phyloP scores from a whole-genome alignment of 2,329 filamentous ascomycete genomes.

The Esteya vermicola region DNA sequence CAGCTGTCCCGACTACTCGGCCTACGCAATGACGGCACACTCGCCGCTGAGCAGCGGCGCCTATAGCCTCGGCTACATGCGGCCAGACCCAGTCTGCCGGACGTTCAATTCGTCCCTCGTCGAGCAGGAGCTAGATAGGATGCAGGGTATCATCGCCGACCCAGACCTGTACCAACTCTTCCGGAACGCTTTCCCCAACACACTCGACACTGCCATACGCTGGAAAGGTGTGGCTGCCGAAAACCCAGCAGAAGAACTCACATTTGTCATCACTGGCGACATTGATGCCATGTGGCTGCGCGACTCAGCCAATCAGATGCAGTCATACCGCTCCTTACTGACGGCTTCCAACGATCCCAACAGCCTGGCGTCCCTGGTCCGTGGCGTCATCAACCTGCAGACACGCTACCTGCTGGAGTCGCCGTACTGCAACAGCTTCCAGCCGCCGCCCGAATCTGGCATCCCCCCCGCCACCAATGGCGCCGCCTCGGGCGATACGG shows the following conservation, averaged over 20 bases:
- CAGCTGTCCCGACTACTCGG: slow-evolving; percentile 49
- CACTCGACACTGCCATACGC: slow-evolving; percentile 26
- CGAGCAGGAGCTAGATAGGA: slow-evolving; percentile 58
- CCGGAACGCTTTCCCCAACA: slow-evolving; percentile 60
- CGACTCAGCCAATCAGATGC: slow-evolving; percentile 49
- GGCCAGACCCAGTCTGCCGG: slow-evolving; percentile 61
- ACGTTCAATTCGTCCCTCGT: slow-evolving; percentile 68
- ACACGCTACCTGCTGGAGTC: slow-evolving; percentile 52
- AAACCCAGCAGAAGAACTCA: slow-evolving; percentile 29
- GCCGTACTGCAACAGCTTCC: slow-evolving; percentile 91
- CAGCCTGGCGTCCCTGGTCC: slow-evolving; percentile 53
- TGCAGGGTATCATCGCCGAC: slow-evolving; percentile 58
- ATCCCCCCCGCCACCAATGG: slow-evolving; percentile 42
- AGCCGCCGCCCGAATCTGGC: slow-evolving; percentile 65
- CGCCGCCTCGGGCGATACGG: slow-evolving; percentile 43
- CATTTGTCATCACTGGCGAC: slow-evolving; percentile 43
- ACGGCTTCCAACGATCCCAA: slow-evolving; percentile 32
- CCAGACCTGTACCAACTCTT: slow-evolving; percentile 62
- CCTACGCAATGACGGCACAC: slow-evolving; percentile 45
- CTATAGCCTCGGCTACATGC: slow-evolving; percentile 64
- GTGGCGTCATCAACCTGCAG: slow-evolving; percentile 65
- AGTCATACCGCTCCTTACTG: slow-evolving; percentile 56
- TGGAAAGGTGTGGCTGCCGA: slow-evolving; percentile 12
- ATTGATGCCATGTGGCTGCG: slow-evolving; percentile 22
- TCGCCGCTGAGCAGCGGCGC: slow-evolving; percentile 63